phyloP scores from a whole-genome alignment of 2,329 filamentous ascomycete genomes.

The Phoma sp. region DNA sequence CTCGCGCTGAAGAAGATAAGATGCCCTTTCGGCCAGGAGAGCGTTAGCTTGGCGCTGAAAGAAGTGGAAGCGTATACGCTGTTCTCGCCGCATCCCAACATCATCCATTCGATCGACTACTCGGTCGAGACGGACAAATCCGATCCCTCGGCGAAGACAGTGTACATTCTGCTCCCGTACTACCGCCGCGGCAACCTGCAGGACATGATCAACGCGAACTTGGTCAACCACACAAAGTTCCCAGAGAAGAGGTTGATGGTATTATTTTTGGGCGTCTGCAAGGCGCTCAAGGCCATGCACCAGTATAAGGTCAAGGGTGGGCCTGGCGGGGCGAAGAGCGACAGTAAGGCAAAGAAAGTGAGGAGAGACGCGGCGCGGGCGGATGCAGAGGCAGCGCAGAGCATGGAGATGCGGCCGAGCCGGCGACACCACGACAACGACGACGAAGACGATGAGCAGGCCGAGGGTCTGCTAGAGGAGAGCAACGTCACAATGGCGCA shows the following conservation, averaged over 20 bases:
- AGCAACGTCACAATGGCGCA: slow-evolving; percentile 72
- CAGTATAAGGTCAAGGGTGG: slow-evolving; percentile 73
- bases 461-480: slow-evolving; percentile 83
- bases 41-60: slow-evolving; percentile 90
- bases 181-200: slow-evolving; percentile 95
- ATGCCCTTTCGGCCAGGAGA: slow-evolving; percentile 97
- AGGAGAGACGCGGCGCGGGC: slow-evolving; percentile 62
- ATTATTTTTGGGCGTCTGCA: slow-evolving; percentile 89
- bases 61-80: slow-evolving; percentile 97
- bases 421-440: slow-evolving; percentile 53
- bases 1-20: slow-evolving; percentile 98
- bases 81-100: slow-evolving; percentile 81
- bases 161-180: slow-evolving; percentile 95
- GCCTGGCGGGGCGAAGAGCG: slow-evolving; percentile 56
- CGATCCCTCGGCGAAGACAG: slow-evolving; percentile 79
- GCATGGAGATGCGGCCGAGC: slow-evolving; percentile 51
- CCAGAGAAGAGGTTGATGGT: slow-evolving; percentile 87
- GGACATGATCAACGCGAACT: slow-evolving; percentile 97
- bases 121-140: slow-evolving; percentile 74
- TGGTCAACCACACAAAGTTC: slow-evolving; percentile 92
- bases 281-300: slow-evolving; percentile 88
- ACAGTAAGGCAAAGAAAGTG: slow-evolving; percentile 61
- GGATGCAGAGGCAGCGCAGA: slow-evolving; percentile 56
- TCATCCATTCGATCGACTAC: slow-evolving; percentile 87
- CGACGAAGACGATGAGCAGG: slow-evolving; percentile 74